Evolutionary conservation across 192 early-diverging fungal genomes (phyloP).

Genomic region (Linnemannia schmuckeri): DNA sequence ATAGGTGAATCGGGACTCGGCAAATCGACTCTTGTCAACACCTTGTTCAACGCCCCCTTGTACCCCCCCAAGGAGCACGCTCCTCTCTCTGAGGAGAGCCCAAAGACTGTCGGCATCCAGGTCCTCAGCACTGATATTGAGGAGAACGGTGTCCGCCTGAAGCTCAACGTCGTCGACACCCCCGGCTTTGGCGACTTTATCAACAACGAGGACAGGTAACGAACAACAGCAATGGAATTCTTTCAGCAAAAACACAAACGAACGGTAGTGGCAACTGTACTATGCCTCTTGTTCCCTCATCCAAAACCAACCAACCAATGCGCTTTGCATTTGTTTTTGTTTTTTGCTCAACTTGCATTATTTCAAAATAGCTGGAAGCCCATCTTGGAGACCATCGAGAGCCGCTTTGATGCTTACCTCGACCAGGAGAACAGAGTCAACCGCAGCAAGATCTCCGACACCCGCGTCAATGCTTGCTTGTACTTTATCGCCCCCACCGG

Average conservation of each 20-base stretch:
- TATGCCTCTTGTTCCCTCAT: not conserved
- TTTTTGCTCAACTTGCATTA: conserved; percentile 11
- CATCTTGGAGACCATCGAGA: conserved; percentile 96
- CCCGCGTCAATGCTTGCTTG: conserved; percentile 93
- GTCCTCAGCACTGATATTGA: conserved; percentile 90
- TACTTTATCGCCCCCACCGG: conserved; percentile 99
- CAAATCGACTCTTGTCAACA: conserved; percentile 98
- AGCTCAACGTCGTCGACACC: conserved; percentile 96
- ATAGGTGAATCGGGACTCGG: conserved; percentile 94
- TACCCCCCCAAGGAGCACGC: conserved; percentile 87
- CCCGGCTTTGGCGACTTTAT: conserved; percentile 99
- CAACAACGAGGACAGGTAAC: conserved; percentile 95
- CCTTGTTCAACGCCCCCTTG: conserved; percentile 91
- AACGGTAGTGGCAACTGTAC: not conserved
- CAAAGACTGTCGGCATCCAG: conserved; percentile 84
- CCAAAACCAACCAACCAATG: no score
- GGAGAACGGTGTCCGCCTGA: conserved; percentile 95
- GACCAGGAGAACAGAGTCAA: conserved; percentile 95
- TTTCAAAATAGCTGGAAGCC: conserved; percentile 89
- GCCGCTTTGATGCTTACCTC: conserved; percentile 94
- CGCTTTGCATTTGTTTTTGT: not conserved
- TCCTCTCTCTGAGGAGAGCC: conserved; percentile 72
- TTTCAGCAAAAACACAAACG: not conserved
- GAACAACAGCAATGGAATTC: not conserved
- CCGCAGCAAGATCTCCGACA: conserved; percentile 91